Conservation (phyloP, 352 stramenopile species). For the Pythium chondricola region DNA sequence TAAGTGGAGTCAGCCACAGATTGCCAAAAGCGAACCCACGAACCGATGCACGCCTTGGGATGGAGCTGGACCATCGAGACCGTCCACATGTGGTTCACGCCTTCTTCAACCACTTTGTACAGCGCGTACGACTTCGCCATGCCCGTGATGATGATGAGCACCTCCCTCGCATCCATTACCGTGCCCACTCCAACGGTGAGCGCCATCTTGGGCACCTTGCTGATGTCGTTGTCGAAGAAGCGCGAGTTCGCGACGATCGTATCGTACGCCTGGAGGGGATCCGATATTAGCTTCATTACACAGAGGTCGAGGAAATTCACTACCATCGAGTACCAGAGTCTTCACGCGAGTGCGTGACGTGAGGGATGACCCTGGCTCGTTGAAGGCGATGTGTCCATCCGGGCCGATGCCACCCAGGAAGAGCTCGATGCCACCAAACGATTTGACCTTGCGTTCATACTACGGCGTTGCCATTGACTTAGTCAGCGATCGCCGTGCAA, state of each 20-base stretch:
- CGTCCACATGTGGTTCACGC: constrained; percentile 90
- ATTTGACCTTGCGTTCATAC: constrained; percentile 83
- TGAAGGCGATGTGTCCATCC: constrained; percentile 93
- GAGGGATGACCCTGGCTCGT: constrained; percentile 85
- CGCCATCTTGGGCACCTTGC: constrained; percentile 86
- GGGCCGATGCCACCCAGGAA: constrained; percentile 90
- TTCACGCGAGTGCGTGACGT: constrained; percentile 81
- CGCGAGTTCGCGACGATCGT: constrained; percentile 86
- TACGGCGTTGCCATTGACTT: no score
- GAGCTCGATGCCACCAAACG: constrained; percentile 83
- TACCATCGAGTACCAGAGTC: constrained; percentile 41
- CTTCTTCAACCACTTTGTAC: constrained; percentile 87
- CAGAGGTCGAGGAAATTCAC: not conserved
- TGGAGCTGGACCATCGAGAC: constrained; percentile 85
- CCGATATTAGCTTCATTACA: not conserved
- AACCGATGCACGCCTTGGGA: constrained; percentile 72
- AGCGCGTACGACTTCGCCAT: constrained; percentile 82
- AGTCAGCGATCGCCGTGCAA: no score
- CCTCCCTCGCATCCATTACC: constrained; percentile 83
- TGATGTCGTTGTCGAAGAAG: constrained; percentile 80
- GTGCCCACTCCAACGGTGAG: constrained; percentile 85
- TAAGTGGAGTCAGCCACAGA: not conserved
- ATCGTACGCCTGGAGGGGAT: constrained; percentile 64
- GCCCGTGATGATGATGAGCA: constrained; percentile 86
- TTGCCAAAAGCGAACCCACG: no score